Evolutionary conservation across 805 yeast genomes (phyloP).

Genomic region (Helenozyma baotianmanensis): DNA sequence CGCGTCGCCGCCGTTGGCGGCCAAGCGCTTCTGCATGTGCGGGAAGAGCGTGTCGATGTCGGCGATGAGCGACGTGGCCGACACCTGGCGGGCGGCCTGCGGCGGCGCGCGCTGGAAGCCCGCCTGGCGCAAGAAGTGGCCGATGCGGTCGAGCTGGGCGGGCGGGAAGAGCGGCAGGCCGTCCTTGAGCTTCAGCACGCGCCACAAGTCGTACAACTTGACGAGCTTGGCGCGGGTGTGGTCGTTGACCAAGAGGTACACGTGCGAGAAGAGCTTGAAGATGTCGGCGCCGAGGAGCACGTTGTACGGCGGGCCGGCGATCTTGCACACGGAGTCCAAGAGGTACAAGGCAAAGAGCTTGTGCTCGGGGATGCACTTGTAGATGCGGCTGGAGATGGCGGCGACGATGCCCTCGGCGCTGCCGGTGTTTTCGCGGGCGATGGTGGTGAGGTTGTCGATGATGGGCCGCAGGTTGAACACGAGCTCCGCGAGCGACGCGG

Average conservation of each 20-base stretch:
- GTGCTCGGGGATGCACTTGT: slow-evolving; percentile 73
- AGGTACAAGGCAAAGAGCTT: slow-evolving; percentile 82
- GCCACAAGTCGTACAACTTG: slow-evolving; percentile 86
- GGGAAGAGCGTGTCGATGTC: slow-evolving; percentile 38
- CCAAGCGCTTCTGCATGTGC: slow-evolving; percentile 38
- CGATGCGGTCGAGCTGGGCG: slow-evolving; percentile 67
- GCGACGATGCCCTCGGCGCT: slow-evolving; percentile 74
- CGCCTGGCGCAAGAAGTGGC: slow-evolving; percentile 52
- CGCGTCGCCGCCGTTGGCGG: slow-evolving; percentile 27
- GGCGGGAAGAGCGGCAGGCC: slow-evolving; percentile 68
- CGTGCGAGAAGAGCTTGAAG: slow-evolving; percentile 64
- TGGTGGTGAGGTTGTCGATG: slow-evolving; percentile 74
- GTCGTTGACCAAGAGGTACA: slow-evolving; percentile 77
- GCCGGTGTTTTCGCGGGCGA: slow-evolving; percentile 80
- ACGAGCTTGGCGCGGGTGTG: slow-evolving; percentile 64
- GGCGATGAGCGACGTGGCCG: slow-evolving; percentile 18
- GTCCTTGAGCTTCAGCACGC: slow-evolving; percentile 52
- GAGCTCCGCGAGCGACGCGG: slow-evolving; percentile 64
- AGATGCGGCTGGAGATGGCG: slow-evolving; percentile 70
- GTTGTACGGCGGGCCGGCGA: slow-evolving; percentile 88
- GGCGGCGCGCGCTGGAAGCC: slow-evolving; percentile 15
- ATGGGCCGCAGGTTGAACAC: slow-evolving; percentile 89
- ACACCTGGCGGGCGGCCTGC: slow-evolving; percentile 1
- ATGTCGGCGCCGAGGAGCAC: slow-evolving; percentile 66
- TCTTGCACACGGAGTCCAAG: slow-evolving; percentile 87